Evolutionary conservation across 108 stramenopile genomes (phyloP).

Genomic region (Fragilaria crotonensis): DNA sequence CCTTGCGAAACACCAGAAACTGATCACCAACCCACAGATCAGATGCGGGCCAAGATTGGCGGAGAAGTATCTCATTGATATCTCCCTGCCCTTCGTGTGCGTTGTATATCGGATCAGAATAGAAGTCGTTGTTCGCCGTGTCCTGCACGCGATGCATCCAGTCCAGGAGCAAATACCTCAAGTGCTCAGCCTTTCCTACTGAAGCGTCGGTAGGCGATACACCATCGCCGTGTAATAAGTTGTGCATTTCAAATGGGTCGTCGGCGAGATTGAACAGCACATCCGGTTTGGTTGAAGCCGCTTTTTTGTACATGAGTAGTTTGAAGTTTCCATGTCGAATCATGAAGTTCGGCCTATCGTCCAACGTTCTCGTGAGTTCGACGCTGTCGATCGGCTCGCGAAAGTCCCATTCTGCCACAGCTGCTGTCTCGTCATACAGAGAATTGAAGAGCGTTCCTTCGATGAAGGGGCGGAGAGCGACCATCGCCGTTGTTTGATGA

Average conservation of each 20-base stretch:
- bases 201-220: no score
- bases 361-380: slow-evolving; percentile 1
- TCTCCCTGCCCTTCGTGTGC: slow-evolving; percentile 9
- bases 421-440: slow-evolving; percentile 9
- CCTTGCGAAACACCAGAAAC: no score
- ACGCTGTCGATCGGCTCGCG: neutral
- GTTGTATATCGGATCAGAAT: slow-evolving; percentile 2
- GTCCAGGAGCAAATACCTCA: slow-evolving; percentile 11
- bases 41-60: slow-evolving; percentile 5
- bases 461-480: slow-evolving; percentile 5
- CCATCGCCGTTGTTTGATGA: slow-evolving; percentile 10
- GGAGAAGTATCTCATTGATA: slow-evolving; percentile 4
- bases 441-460: slow-evolving; percentile 5
- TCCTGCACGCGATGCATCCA: slow-evolving; percentile 16
- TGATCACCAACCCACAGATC: slow-evolving; percentile 6
- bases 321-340: slow-evolving; percentile 17
- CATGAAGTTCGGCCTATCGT: slow-evolving; percentile 12
- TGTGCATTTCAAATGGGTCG: slow-evolving; percentile 24
- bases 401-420: slow-evolving; percentile 11
- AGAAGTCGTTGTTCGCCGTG: neutral
- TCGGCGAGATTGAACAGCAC: slow-evolving; percentile 18
- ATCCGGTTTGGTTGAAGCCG: slow-evolving; percentile 1
- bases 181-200: slow-evolving; percentile 12
- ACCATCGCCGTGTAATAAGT: no score
- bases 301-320: slow-evolving; percentile 8